Evolutionary conservation across 2,329 filamentous ascomycete genomes (phyloP).

Genomic region (Xylaria hypoxylon): DNA sequence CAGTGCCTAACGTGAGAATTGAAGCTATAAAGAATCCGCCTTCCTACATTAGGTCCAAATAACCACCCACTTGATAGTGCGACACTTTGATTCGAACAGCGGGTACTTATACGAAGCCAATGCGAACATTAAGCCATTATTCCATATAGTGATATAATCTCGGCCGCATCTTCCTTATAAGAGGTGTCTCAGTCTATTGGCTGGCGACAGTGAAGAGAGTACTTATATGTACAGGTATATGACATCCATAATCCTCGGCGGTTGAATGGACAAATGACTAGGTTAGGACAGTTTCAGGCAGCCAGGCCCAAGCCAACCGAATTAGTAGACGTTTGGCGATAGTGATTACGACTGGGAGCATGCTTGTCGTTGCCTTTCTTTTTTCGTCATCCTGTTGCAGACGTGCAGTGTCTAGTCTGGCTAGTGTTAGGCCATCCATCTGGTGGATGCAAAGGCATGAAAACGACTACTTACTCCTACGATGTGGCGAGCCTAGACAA

Average conservation of each 20-base stretch:
- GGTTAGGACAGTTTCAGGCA: slow-evolving; percentile 24
- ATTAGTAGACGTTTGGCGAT: slow-evolving; percentile 19
- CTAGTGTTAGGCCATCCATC: slow-evolving; percentile 11
- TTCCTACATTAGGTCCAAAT: slow-evolving; percentile 8
- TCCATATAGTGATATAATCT: neutral
- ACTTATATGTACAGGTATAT: slow-evolving; percentile 3
- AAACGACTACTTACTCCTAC: neutral
- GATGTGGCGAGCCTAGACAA: slow-evolving; percentile 1
- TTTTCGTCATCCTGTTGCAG: slow-evolving; percentile 21
- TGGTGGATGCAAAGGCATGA: slow-evolving; percentile 4
- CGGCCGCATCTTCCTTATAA: neutral
- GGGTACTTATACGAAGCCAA: neutral
- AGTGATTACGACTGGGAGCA: slow-evolving; percentile 16
- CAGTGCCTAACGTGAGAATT: slow-evolving; percentile 4
- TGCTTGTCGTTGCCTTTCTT: slow-evolving; percentile 19
- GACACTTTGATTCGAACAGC: neutral
- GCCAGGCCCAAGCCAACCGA: slow-evolving; percentile 14
- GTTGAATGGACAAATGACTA: slow-evolving; percentile 18
- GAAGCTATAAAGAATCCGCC: slow-evolving; percentile 6
- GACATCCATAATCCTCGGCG: slow-evolving; percentile 11
- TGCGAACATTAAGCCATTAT: neutral
- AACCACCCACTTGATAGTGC: neutral
- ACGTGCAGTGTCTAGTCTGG: slow-evolving; percentile 9
- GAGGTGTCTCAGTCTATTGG: neutral
- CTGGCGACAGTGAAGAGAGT: neutral